Evolutionary conservation across 148 eudicot genomes (phyloP).

Genomic region (Chenopodium formosanum): DNA sequence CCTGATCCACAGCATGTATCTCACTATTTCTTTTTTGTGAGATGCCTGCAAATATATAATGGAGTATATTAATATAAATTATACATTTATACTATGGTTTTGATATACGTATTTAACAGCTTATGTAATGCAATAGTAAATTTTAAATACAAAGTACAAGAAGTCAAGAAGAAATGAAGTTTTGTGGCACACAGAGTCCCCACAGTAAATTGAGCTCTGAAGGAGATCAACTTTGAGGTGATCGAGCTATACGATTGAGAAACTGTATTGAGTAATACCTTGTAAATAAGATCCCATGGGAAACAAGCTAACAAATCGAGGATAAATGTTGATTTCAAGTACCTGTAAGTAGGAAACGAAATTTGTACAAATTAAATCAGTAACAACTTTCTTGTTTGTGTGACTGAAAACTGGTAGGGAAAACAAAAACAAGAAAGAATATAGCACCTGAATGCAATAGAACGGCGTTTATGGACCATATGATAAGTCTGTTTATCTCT

Average conservation of each 20-base stretch:
- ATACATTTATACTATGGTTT: not conserved
- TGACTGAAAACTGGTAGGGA: not conserved
- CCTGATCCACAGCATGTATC: slow-evolving; percentile 80
- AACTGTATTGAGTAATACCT: slow-evolving; percentile 45
- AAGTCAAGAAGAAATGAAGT: not conserved
- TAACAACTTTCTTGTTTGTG: not conserved
- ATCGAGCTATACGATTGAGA: no score
- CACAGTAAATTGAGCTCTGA: no score
- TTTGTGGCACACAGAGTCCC: not conserved
- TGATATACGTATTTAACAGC: not conserved
- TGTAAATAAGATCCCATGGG: slow-evolving; percentile 92
- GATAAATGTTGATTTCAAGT: slow-evolving; percentile 75
- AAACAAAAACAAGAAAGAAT: not conserved
- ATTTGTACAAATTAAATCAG: not conserved
- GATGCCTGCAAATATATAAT: slow-evolving; percentile 44
- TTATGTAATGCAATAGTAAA: not conserved
- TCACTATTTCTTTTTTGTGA: slow-evolving; percentile 61
- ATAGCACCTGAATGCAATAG: slow-evolving; percentile 69
- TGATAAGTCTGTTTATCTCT: slow-evolving; percentile 74
- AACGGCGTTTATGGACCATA: slow-evolving; percentile 55
- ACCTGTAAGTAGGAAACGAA: slow-evolving; percentile 42
- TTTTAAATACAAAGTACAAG: no score
- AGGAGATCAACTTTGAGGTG: no score
- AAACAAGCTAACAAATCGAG: slow-evolving; percentile 74
- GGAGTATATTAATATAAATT: no score